phyloP scores from a whole-genome alignment of 352 stramenopile genomes.

The Blastocystis sp. region DNA sequence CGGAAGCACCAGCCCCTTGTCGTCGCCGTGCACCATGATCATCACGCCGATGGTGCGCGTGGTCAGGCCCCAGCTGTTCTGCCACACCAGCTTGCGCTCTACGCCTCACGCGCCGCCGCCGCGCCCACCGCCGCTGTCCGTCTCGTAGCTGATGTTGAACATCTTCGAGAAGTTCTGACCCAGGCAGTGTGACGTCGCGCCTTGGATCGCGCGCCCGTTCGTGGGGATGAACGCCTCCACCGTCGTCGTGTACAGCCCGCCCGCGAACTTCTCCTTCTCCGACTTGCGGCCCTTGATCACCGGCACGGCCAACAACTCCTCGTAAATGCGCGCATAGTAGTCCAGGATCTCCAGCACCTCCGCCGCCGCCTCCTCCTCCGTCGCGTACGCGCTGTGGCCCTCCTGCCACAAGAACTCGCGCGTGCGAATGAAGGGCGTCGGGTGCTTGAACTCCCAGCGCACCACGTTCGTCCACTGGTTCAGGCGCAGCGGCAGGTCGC shows the following conservation, averaged over 20 bases:
- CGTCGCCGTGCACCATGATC: conserved; percentile 99
- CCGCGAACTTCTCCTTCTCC: conserved; percentile 97
- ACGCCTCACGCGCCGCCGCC: conserved; percentile 77
- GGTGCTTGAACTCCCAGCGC: conserved; percentile 96
- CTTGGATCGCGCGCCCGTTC: conserved; percentile 93
- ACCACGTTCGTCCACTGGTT: conserved; percentile 99
- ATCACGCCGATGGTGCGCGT: conserved; percentile 97
- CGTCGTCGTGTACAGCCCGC: conserved; percentile 95
- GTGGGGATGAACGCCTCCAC: conserved; percentile 97
- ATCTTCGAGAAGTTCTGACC: conserved; percentile 99
- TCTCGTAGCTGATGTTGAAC: conserved; percentile 97
- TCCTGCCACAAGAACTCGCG: conserved; percentile 99
- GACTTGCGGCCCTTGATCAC: conserved; percentile 98
- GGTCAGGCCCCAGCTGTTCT: conserved; percentile 97
- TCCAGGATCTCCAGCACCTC: conserved; percentile 91
- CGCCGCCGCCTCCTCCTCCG: conserved; percentile 90
- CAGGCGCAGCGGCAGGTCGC: conserved; percentile 95
- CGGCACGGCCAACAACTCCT: conserved; percentile 95
- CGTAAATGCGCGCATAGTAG: conserved; percentile 94
- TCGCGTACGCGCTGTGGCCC: conserved; percentile 95
- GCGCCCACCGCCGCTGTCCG: conserved; percentile 77
- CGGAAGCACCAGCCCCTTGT: conserved; percentile 96
- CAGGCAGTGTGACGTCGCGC: conserved; percentile 94
- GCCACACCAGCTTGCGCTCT: conserved; percentile 82
- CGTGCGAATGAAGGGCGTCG: conserved; percentile 96